Evolutionary conservation across 495 filamentous ascomycete species (phyloP), one percentile per base, ranked within the genome.

Genomic region (Rhizodiscina lignyota): DNA sequence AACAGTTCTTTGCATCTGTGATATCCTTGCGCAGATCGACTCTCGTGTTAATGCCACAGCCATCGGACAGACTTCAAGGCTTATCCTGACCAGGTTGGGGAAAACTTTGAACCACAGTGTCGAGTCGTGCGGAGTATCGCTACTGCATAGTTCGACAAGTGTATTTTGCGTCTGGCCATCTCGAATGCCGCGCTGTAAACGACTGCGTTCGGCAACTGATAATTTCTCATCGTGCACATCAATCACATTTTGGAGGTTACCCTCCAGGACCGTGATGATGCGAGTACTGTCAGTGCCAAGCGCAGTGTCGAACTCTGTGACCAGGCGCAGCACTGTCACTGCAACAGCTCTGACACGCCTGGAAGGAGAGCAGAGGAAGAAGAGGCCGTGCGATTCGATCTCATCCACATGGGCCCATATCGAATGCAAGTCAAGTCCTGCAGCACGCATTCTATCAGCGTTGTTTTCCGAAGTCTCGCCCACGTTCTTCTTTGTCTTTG

Each of bases 31-130:
- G 54, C 87, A 99, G 28, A 99, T 77, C 38, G 92, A 73, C 44
- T 94, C 89, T 35, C 89, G 68, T 12, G 83, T 83, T 18, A 94
- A 68, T 0, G 79, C 86, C 22, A 96, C 79, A 11, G 86, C 84
- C 49, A 85, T 81, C 1, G 83, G 80, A 48, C 87, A 94, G 30
- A 78, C 75, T 50, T 96, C 82, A 45, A 83, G 89, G 31, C 82
- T 86, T 39, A 91, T 79, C 4, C 84, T 74, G 28, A 96, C 79
- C 20, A 99, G 70, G 52, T 92, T 96, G 5, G 89, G 91, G 46
- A 99, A 99, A 5, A 94, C 74, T 50, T 94, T 94, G 50, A 89
- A 86, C 89, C 89, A 99, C 30, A 99, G 55, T 0, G 83, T 91
- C 3, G 84, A 77, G 50, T 97, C 89, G 47, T 94, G 92, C 2